Evolutionary conservation across 2,329 filamentous ascomycete genomes (phyloP).

Genomic region (Fusarium heterosporum): DNA sequence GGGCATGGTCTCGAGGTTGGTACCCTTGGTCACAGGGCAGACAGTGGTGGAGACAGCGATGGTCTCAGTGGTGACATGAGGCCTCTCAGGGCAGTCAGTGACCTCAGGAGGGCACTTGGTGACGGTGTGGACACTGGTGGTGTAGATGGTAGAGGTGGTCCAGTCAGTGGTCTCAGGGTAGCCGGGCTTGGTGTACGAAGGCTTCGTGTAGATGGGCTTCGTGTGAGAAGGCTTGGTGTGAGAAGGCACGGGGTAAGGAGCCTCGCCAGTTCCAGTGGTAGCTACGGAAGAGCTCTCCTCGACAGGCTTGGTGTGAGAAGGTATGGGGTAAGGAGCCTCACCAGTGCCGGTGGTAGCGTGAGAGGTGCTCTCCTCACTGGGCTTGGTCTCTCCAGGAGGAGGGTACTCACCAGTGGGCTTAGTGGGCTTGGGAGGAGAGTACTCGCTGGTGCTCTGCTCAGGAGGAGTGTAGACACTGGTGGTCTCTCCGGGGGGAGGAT

Average conservation of each 20-base stretch:
- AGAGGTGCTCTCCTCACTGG: not conserved
- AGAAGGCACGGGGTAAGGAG: constrained; percentile 4
- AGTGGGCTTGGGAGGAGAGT: not conserved
- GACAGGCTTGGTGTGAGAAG: not conserved
- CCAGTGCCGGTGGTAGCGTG: not conserved
- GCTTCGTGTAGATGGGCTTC: constrained; percentile 19
- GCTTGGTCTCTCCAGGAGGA: constrained; percentile 1
- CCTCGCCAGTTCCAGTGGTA: not conserved
- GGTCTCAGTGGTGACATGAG: constrained; percentile 33
- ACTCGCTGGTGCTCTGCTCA: too few relatives aligned
- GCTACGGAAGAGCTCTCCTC: not conserved
- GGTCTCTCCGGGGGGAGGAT: constrained; percentile 4
- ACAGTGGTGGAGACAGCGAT: constrained; percentile 25
- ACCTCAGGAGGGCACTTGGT: constrained; percentile 29
- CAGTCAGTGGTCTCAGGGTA: constrained; percentile 24
- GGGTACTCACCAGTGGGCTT: not conserved
- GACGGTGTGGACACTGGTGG: constrained; percentile 27
- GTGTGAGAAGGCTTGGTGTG: constrained; percentile 5
- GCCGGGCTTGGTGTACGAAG: constrained; percentile 18
- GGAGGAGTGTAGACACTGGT: too few relatives aligned
- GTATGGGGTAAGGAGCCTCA: not conserved
- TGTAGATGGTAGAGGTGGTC: constrained; percentile 39
- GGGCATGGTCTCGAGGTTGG: constrained; percentile 3
- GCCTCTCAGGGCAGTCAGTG: constrained; percentile 17
- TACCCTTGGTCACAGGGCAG: constrained; percentile 32